Evolutionary conservation across 768 basidiomycete genomes (phyloP), one percentile per base, ranked within the genome.

Genomic region (Scleroderma bovista): DNA sequence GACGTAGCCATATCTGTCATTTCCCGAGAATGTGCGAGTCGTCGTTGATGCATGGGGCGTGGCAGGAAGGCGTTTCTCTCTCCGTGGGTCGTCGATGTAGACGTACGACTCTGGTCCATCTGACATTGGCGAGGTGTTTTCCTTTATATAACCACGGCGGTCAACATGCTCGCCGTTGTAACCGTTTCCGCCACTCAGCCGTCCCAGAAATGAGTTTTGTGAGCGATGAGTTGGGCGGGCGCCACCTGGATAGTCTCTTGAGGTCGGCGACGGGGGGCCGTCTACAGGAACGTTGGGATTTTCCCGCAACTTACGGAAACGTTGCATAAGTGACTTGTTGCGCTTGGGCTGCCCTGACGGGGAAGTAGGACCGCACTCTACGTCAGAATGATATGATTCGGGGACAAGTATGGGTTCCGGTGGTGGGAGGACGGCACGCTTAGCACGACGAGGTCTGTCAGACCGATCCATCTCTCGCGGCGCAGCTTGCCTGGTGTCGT

Each of bases 231-330:
- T 83, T n/a, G 80, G 84, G 12, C 84, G 80, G 38, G 53, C 24
- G 13, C 44, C 38, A 44, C 48, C 33, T 36, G 38, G 60, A 44
- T 57, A 48, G 64, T 72, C 57, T 62, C 64, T 60, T 19, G 67
- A 62, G 19, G 72, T 75, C 1, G 76, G 72, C 1, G 79, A 80
- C 10, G 72, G 72, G 7, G 70, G 70, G 9, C 26, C 75, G 32
- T 72, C 68, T n/a, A 87, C 77, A 15, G 89, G 89, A 1, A 91
- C 82, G 54, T 91, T 92, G 10, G 89, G 89, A 9, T 83, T 71
- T 59, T 92, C 89, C 32, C 89, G 83, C 88, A 92, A 91, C 68
- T 83, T 88, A 51, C 87, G 82, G 62, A 93, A 87, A 48, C 90
- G 86, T 41, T 92, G 86, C 79, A 93, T 92, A 55, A 93, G 71